Evolutionary conservation across 768 basidiomycete genomes (phyloP).

Genomic region (Mrakia hoshinonis): DNA sequence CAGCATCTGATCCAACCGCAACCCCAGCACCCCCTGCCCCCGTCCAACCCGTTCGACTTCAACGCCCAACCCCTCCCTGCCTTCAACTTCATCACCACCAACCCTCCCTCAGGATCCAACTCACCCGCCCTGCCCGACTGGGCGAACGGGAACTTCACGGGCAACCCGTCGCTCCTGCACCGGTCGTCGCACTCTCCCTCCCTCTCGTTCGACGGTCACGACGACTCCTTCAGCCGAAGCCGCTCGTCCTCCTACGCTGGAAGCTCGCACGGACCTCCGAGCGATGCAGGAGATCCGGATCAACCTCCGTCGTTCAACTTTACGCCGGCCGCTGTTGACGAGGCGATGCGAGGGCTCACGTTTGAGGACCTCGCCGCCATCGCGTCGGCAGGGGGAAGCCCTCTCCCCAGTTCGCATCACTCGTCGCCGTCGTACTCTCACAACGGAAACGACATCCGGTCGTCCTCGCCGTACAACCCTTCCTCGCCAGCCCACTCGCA

Average conservation of each 20-base stretch:
- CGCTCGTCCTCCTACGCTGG: background rate
- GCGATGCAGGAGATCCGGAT: background rate
- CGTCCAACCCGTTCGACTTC: constrained; percentile 7
- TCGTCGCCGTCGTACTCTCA: background rate
- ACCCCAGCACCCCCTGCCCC: background rate
- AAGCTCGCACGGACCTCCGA: background rate
- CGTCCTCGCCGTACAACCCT: too few relatives aligned
- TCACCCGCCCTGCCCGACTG: background rate
- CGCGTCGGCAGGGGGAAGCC: background rate
- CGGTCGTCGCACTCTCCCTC: background rate
- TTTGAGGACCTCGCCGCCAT: constrained; percentile 9
- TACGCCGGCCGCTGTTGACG: constrained; percentile 2
- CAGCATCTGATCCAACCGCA: background rate
- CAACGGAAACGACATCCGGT: too few relatives aligned
- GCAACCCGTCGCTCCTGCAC: background rate
- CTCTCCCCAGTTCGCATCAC: background rate
- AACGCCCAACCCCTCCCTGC: constrained; percentile 1
- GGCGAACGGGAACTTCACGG: too few relatives aligned
- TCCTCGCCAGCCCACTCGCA: background rate
- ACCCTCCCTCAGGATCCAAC: constrained; percentile 1
- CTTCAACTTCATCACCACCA: constrained; percentile 11
- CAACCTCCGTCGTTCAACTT: background rate
- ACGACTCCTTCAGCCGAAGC: background rate
- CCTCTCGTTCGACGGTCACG: background rate
- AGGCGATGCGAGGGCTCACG: constrained; percentile 4